These are phyloP conservation scores for Stemphylium vesicarium DNA, from an alignment of 2,329 filamentous ascomycete genomes.

Conservation along the genomic window DNA sequence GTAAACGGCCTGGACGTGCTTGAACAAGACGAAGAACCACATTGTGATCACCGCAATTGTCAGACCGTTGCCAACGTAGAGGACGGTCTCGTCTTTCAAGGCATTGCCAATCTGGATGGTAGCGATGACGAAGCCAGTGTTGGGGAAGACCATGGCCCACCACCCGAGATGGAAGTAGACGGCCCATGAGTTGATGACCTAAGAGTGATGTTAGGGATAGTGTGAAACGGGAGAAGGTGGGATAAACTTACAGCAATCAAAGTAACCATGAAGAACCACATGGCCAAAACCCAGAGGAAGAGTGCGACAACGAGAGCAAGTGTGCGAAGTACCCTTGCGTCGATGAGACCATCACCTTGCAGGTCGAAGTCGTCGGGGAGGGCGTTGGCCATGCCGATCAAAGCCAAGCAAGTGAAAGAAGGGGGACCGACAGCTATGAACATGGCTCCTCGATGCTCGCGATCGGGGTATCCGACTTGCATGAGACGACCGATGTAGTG, in stretches of 20 bases:
- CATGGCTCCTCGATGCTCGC: slow-evolving; percentile 71
- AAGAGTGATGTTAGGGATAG: slow-evolving; percentile 30
- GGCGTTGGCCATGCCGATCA: slow-evolving; percentile 70
- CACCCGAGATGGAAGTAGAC: slow-evolving; percentile 67
- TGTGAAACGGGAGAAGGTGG: slow-evolving; percentile 28
- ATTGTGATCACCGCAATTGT: slow-evolving; percentile 59
- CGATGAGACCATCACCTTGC: slow-evolving; percentile 55
- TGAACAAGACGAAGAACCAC: slow-evolving; percentile 62
- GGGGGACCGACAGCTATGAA: slow-evolving; percentile 81
- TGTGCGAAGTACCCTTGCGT: slow-evolving; percentile 52
- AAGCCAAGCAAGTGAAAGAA: slow-evolving; percentile 72
- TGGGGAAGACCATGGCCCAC: slow-evolving; percentile 64
- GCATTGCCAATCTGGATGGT: slow-evolving; percentile 50
- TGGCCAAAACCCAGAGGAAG: slow-evolving; percentile 68
- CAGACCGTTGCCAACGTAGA: slow-evolving; percentile 54
- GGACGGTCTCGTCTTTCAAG: slow-evolving; percentile 44
- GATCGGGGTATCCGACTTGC: slow-evolving; percentile 66
- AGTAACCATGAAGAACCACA: slow-evolving; percentile 62
- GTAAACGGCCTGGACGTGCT: slow-evolving; percentile 59
- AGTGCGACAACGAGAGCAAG: slow-evolving; percentile 59
- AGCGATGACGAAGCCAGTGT: slow-evolving; percentile 53
- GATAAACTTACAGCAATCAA: slow-evolving; percentile 44
- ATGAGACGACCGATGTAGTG: slow-evolving; percentile 76
- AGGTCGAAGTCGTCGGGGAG: slow-evolving; percentile 56
- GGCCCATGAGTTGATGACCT: slow-evolving; percentile 43